Conservation (phyloP, 1,284 basidiomycete genomes). For the Leucoagaricus sp. region DNA sequence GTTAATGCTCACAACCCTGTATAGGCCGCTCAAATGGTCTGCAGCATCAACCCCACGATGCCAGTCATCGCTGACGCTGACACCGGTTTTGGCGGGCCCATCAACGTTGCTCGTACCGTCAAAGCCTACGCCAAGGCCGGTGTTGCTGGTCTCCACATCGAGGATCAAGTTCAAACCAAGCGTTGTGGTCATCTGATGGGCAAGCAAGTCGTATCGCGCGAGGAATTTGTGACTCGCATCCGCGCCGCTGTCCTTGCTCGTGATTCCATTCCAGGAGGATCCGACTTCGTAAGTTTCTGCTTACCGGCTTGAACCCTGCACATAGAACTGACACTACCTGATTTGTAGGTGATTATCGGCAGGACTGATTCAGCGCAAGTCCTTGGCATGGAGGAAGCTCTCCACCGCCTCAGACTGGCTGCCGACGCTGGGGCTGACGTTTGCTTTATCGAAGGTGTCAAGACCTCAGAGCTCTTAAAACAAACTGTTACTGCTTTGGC, state of each 20-base stretch:
- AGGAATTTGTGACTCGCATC: conserved; percentile 75
- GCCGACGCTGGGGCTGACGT: conserved; percentile 79
- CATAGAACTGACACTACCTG: neutral
- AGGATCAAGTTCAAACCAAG: conserved; percentile 83
- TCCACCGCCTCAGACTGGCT: conserved; percentile 67
- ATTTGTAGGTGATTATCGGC: conserved; percentile 69
- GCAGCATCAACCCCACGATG: conserved; percentile 56
- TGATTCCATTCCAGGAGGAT: conserved; percentile 67
- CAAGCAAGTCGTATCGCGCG: conserved; percentile 64
- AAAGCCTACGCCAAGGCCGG: conserved; percentile 71
- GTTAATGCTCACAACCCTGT: neutral
- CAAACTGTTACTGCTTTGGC: conserved; percentile 64
- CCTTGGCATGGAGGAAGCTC: conserved; percentile 78
- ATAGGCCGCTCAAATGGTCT: conserved; percentile 54
- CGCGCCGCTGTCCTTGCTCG: conserved; percentile 75
- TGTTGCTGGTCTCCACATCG: conserved; percentile 77
- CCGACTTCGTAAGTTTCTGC: conserved; percentile 45
- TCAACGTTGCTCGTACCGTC: conserved; percentile 76
- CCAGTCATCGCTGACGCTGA: conserved; percentile 83
- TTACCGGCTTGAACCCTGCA: neutral
- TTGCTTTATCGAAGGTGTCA: conserved; percentile 83
- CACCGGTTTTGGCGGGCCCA: conserved; percentile 78
- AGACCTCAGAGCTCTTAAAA: conserved; percentile 63
- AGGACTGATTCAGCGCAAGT: conserved; percentile 82
- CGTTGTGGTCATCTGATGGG: conserved; percentile 81